phyloP scores from a whole-genome alignment of 768 basidiomycete species.

The Leccinum subtestaceum region DNA sequence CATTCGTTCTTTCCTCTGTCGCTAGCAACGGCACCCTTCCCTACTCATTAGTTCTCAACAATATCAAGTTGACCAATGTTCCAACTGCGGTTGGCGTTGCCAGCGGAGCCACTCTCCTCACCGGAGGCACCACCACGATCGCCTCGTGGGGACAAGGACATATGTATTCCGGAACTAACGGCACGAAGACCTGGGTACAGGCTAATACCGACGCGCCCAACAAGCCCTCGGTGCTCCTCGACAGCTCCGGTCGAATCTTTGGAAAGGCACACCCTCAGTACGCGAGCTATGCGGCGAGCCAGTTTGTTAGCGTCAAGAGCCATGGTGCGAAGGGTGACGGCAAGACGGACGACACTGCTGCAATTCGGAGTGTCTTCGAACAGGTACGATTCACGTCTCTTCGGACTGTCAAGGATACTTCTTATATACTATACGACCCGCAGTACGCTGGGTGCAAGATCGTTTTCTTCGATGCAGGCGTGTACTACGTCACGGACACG shows the following conservation, averaged over 20 bases:
- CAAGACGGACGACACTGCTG: conserved; percentile 68
- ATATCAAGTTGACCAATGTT: conserved; percentile 35
- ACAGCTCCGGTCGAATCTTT: conserved; percentile 56
- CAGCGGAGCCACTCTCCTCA: conserved; percentile 33
- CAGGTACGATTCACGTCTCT: conserved; percentile 35
- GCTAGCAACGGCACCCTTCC: conserved; percentile 28
- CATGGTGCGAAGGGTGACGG: conserved; percentile 76
- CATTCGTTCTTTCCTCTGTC: conserved; percentile 42
- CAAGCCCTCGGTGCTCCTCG: conserved; percentile 57
- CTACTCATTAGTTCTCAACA: conserved; percentile 37
- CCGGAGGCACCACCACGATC: conserved; percentile 35
- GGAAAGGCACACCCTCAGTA: conserved; percentile 68
- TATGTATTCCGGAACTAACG: conserved; percentile 53
- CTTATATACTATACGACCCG: background rate
- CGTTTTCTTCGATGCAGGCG: conserved; percentile 74
- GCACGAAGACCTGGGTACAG: conserved; percentile 48
- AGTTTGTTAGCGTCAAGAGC: conserved; percentile 68
- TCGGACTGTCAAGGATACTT: background rate
- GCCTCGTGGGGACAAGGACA: conserved; percentile 75
- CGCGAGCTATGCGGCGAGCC: conserved; percentile 48
- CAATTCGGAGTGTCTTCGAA: conserved; percentile 57
- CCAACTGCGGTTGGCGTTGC: conserved; percentile 33
- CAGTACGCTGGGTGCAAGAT: conserved; percentile 73
- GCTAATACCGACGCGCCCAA: conserved; percentile 40
- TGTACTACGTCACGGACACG: conserved; percentile 45